Evolutionary conservation across 2,329 filamentous ascomycete genomes (phyloP).

Genomic region (Venturia effusa): DNA sequence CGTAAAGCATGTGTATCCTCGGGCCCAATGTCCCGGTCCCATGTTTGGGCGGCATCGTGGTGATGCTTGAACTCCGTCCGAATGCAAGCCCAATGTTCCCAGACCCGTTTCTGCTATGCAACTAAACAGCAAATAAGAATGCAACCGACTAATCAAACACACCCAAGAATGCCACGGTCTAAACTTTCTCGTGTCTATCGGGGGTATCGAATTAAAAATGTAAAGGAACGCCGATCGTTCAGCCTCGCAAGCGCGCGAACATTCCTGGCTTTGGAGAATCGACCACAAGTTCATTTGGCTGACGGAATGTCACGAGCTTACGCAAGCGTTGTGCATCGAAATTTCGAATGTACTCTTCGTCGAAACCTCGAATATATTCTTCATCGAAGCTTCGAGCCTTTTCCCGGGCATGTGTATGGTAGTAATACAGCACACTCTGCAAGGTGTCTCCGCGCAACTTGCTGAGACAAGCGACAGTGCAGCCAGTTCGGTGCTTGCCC

Average conservation of each 20-base stretch:
- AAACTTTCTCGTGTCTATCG: not conserved
- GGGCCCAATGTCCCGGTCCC: not conserved
- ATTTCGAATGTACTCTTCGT: slow-evolving; percentile 33
- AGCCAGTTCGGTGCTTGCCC: slow-evolving; percentile 86
- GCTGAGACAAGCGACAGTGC: slow-evolving; percentile 70
- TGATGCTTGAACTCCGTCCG: not conserved
- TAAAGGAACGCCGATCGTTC: not conserved
- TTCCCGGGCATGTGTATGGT: slow-evolving; percentile 47
- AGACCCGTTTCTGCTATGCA: not conserved
- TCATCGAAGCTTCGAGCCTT: slow-evolving; percentile 40
- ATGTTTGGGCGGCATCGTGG: not conserved
- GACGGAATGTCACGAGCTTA: slow-evolving; percentile 22
- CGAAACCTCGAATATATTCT: slow-evolving; percentile 32
- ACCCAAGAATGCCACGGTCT: not conserved
- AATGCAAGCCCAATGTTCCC: not conserved
- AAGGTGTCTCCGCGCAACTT: slow-evolving; percentile 57
- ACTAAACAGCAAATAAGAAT: not conserved
- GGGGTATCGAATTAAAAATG: not conserved
- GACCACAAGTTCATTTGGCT: not conserved
- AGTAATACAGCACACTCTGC: slow-evolving; percentile 58
- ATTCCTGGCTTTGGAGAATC: not conserved
- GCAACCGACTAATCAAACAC: not conserved
- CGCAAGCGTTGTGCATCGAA: slow-evolving; percentile 33
- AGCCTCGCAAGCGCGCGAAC: not conserved
- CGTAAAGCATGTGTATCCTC: slow-evolving; percentile 3